These are phyloP conservation scores for Clonostachys byssicola DNA, from an alignment of 2,329 filamentous ascomycete genomes.

Conservation along the genomic window DNA sequence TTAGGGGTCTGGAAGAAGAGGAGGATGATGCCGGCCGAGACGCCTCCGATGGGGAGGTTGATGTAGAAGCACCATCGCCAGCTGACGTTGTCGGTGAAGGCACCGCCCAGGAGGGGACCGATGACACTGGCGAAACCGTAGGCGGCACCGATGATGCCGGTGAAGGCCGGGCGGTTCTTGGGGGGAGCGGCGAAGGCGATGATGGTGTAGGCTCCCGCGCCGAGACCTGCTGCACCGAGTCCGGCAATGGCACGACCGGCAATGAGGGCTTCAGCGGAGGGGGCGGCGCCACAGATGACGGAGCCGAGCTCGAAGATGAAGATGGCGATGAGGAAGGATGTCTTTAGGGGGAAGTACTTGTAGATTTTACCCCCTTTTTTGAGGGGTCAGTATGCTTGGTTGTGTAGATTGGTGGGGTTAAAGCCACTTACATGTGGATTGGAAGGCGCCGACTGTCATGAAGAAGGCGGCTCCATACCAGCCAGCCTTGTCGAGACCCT, in stretches of 20 bases:
- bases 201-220: slow-evolving; percentile 38
- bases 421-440: slow-evolving; percentile 30
- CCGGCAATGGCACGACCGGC: slow-evolving; percentile 45
- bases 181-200: slow-evolving; percentile 27
- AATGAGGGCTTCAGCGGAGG: slow-evolving; percentile 41
- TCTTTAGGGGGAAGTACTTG: slow-evolving; percentile 48
- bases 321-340: slow-evolving; percentile 41
- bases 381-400: background rate
- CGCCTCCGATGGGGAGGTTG: slow-evolving; percentile 20
- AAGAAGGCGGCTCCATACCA: slow-evolving; percentile 58
- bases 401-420: slow-evolving; percentile 6
- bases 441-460: slow-evolving; percentile 38
- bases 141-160: slow-evolving; percentile 14
- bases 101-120: slow-evolving; percentile 17
- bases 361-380: slow-evolving; percentile 38
- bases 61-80: slow-evolving; percentile 24
- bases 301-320: slow-evolving; percentile 50
- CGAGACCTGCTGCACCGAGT: slow-evolving; percentile 39
- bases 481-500: slow-evolving; percentile 45
- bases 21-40: slow-evolving; percentile 17
- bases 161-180: slow-evolving; percentile 13
- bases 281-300: slow-evolving; percentile 42
- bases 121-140: slow-evolving; percentile 15
- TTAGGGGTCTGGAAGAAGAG: slow-evolving; percentile 30
- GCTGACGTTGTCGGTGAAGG: slow-evolving; percentile 14